These are phyloP conservation scores for Cucumis cinereus DNA, from an alignment of 306 rosid species.

Conservation along the genomic window DNA sequence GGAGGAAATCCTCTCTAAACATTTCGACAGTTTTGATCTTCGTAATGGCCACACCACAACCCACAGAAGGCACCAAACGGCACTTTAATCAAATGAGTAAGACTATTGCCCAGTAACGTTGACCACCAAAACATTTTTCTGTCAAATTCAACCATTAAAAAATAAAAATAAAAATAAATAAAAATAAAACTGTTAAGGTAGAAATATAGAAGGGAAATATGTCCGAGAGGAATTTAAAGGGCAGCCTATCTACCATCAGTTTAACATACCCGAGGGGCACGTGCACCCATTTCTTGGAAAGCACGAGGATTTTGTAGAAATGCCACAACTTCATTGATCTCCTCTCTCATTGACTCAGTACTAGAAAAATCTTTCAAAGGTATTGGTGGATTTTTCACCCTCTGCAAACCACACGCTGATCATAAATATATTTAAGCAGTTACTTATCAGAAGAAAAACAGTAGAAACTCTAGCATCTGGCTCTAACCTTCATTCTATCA, in stretches of 20 bases:
- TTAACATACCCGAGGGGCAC: conserved; percentile 84
- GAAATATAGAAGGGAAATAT: neutral
- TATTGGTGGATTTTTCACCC: conserved; percentile 95
- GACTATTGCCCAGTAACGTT: neutral
- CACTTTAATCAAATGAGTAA: neutral
- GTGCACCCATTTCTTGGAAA: conserved; percentile 93
- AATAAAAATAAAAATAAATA: neutral
- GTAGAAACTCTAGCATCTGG: conserved; percentile 5
- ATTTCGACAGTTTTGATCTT: neutral
- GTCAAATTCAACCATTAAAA: neutral
- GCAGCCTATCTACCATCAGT: neutral
- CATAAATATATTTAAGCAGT: conserved; percentile 13
- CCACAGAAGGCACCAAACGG: neutral
- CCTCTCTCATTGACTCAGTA: conserved; percentile 88
- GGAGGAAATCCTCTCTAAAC: too few species aligned
- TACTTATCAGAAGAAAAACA: neutral
- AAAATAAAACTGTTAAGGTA: neutral
- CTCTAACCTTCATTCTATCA: conserved; percentile 78
- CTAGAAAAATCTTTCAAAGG: conserved; percentile 83
- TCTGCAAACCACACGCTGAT: conserved; percentile 43
- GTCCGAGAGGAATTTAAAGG: neutral
- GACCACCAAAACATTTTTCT: neutral
- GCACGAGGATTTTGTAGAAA: conserved; percentile 87
- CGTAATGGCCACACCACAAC: neutral
- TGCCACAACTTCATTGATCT: conserved; percentile 85